A percentile compares a stretch with the other conserved stretches of the same genome.
Conservation (phyloP, 2,329 filamentous ascomycete species). For the Ophiocordyceps australis region DNA sequence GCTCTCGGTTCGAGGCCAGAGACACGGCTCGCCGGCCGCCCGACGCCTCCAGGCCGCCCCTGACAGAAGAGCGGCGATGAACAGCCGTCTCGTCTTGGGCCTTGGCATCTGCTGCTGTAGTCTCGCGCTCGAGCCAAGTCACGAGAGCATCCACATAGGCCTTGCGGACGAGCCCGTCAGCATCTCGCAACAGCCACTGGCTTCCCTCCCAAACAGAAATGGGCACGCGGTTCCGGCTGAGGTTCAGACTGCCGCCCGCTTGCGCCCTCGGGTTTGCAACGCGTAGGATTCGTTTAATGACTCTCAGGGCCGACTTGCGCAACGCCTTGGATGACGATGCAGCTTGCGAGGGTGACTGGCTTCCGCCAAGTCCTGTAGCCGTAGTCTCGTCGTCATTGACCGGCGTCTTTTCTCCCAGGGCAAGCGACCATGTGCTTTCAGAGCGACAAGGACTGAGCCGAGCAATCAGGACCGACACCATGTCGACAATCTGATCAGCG, state of each 20-base stretch:
- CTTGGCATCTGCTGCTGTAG: conserved; percentile 44
- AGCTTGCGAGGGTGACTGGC: conserved; percentile 26
- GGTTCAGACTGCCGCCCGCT: conserved; percentile 37
- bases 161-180: conserved; percentile 58
- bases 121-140: conserved; percentile 74
- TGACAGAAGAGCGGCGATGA: conserved; percentile 23
- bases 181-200: conserved; percentile 76
- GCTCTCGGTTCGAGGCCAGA: conserved; percentile 44
- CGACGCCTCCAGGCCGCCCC: conserved; percentile 19
- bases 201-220: conserved; percentile 91
- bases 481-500: conserved; percentile 86
- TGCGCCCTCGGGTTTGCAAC: conserved; percentile 57
- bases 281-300: conserved; percentile 65
- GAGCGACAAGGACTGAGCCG: conserved; percentile 51
- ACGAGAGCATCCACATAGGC: conserved; percentile 72
- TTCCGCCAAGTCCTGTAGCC: conserved; percentile 20
- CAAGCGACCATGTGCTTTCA: conserved; percentile 22
- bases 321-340: conserved; percentile 34
- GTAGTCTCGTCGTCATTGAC: conserved; percentile 14
- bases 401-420: conserved; percentile 26
- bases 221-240: conserved; percentile 58
- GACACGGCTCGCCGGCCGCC: conserved; percentile 49
- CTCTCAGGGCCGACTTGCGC: conserved; percentile 50
- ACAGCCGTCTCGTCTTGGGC: conserved; percentile 37
- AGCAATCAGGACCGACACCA: conserved; percentile 65